A percentile compares a stretch with the other conserved stretches of the same genome.
Conservation (phyloP, 2,329 filamentous ascomycete genomes). For the Fusarium piperis region DNA sequence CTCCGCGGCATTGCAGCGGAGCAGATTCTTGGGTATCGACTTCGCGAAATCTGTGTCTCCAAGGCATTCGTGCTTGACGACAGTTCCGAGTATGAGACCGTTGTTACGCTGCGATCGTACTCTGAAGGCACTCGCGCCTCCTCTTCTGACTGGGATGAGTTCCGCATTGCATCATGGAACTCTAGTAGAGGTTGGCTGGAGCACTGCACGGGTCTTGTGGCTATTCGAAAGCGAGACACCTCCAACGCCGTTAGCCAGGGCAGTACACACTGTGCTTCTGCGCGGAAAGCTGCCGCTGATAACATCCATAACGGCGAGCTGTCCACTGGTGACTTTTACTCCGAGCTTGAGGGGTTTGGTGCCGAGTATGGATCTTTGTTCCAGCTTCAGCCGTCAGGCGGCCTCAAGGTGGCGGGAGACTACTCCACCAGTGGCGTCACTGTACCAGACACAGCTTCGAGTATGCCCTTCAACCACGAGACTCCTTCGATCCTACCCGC, state of each 20-base stretch:
- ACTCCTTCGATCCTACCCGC: conserved; percentile 56
- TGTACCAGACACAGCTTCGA: conserved; percentile 53
- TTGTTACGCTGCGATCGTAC: conserved; percentile 39
- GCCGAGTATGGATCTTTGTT: conserved; percentile 43
- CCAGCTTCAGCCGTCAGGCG: conserved; percentile 12
- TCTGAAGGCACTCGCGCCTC: conserved; percentile 43
- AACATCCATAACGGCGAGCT: conserved; percentile 6
- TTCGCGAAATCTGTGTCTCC: background rate
- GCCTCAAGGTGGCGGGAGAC: conserved; percentile 23
- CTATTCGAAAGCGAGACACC: conserved; percentile 43
- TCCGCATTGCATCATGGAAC: conserved; percentile 64
- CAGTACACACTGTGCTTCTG: background rate
- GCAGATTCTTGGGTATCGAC: background rate
- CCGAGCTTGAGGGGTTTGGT: conserved; percentile 37
- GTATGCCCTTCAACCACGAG: conserved; percentile 59
- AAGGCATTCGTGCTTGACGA: background rate
- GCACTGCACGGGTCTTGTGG: conserved; percentile 65
- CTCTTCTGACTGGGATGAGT: conserved; percentile 63
- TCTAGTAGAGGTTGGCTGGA: conserved; percentile 64
- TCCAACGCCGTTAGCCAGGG: conserved; percentile 35
- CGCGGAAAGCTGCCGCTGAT: conserved; percentile 13
- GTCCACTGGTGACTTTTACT: conserved; percentile 36
- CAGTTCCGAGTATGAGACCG: conserved; percentile 35
- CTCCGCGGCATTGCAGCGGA: background rate
- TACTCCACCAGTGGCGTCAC: conserved; percentile 43